phyloP scores from a whole-genome alignment of 75 land plant species.

The Cupressus sempervirens region DNA sequence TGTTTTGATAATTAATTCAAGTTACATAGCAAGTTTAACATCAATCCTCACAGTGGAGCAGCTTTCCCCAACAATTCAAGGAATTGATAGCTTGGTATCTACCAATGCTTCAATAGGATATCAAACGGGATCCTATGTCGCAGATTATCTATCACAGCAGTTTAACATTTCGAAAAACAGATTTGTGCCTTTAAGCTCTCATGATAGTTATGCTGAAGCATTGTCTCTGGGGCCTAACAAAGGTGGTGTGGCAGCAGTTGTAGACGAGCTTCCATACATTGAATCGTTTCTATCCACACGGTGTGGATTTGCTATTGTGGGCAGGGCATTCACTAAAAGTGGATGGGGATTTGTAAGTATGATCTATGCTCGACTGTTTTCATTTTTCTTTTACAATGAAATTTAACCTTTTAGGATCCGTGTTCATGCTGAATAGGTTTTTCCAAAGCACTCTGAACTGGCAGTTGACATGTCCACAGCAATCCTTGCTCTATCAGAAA shows the following conservation, averaged over 20 bases:
- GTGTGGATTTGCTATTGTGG: conserved; percentile 66
- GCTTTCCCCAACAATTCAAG: conserved; percentile 66
- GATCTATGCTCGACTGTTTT: neutral
- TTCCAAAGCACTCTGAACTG: conserved; percentile 84
- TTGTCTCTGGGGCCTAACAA: conserved; percentile 54
- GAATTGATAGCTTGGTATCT: conserved; percentile 55
- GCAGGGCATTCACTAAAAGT: conserved; percentile 72
- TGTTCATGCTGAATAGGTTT: conserved; percentile 43
- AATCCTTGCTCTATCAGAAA: conserved; percentile 65
- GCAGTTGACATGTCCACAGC: conserved; percentile 88
- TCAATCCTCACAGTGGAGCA: conserved; percentile 59
- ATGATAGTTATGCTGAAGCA: conserved; percentile 57
- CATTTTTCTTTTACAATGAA: neutral
- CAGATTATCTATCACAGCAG: conserved; percentile 54
- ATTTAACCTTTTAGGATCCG: neutral
- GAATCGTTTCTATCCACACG: conserved; percentile 73
- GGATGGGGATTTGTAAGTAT: conserved; percentile 94
- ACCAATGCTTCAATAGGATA: conserved; percentile 72
- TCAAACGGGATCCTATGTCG: conserved; percentile 74
- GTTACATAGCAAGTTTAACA: conserved; percentile 79
- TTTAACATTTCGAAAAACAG: conserved; percentile 61
- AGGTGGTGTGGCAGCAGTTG: conserved; percentile 87
- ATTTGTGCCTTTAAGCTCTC: conserved; percentile 49
- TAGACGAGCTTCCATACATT: conserved; percentile 82
- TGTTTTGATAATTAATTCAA: conserved; percentile 74